These are phyloP conservation scores for Ramichloridium luteum DNA, from an alignment of 2,329 filamentous ascomycete genomes.

Conservation along the genomic window DNA sequence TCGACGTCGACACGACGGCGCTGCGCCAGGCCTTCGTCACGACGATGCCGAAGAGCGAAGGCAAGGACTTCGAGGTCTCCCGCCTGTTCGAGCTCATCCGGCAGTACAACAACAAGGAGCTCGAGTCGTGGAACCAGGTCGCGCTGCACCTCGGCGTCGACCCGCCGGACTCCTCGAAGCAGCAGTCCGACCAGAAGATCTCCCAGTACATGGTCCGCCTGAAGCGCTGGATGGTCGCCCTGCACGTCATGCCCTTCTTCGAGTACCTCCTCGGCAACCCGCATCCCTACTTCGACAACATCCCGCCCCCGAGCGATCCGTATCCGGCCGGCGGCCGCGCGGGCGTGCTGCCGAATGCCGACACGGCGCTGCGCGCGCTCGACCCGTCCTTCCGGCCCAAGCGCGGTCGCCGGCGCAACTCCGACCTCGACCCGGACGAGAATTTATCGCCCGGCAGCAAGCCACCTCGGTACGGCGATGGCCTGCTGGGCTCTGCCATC, in stretches of 20 bases:
- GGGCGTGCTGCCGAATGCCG: constrained; percentile 74
- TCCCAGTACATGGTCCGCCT: constrained; percentile 87
- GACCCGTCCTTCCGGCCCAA: constrained; percentile 61
- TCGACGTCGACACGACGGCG: constrained; percentile 55
- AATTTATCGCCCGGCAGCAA: constrained; percentile 8
- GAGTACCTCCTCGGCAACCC: constrained; percentile 70
- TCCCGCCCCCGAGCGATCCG: constrained; percentile 54
- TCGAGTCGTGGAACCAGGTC: constrained; percentile 87
- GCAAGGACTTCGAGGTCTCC: constrained; percentile 72
- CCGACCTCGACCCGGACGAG: constrained; percentile 21
- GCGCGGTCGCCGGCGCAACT: constrained; percentile 41
- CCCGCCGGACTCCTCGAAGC: constrained; percentile 66
- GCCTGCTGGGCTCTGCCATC: constrained; percentile 4
- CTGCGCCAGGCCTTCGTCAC: constrained; percentile 64
- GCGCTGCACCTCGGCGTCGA: constrained; percentile 81
- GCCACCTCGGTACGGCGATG: constrained; percentile 25
- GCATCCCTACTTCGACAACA: constrained; percentile 67
- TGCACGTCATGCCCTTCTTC: constrained; percentile 92
- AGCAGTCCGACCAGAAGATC: constrained; percentile 73
- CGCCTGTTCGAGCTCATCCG: constrained; percentile 65
- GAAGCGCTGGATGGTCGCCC: constrained; percentile 93
- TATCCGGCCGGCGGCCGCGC: constrained; percentile 57
- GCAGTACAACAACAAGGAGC: constrained; percentile 66
- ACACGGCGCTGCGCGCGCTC: constrained; percentile 73
- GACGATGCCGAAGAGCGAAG: constrained; percentile 76